Evolutionary conservation across 495 filamentous ascomycete genomes (phyloP), one percentile per base, ranked within the genome.

Genomic region (Echria macrotheca): DNA sequence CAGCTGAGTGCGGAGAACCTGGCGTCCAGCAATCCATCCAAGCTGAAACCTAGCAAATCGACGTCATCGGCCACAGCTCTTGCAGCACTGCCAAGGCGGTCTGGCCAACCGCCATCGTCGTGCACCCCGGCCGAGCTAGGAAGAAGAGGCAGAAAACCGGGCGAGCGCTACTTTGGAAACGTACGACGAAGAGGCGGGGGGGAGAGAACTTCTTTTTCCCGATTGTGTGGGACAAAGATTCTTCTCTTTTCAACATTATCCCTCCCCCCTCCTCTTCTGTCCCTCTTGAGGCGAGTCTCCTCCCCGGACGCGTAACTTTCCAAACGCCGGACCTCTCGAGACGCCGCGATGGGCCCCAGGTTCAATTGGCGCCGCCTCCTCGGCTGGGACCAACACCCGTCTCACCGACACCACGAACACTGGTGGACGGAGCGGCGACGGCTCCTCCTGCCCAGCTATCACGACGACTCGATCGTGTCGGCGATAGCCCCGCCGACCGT

Each of bases 401-500:
- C 51, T 22, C 58, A 52, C 5, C 50, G 52, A 22, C 62, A 70
- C 47, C 61, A 59, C 53, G 62, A 71, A 5, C 52, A 58, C 52
- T 68, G 68, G 44, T 56, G 65, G 50, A 52, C 64, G 21, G 71
- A 71, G 33, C 64, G 63, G 21, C 56, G 65, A 17, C 60, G 66
- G 11, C 49, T 63, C 72, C 81, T 87, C 15, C 77, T 87, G n/a
- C 85, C 87, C 2, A 72, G 75, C 41, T 73, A 78, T 52, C 69
- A 69, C 39, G 69, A 78, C 29, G 71, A 75, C 0, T 51, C 62
- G 7, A 55, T 81, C 42, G 65, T 76, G 33, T 83, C 83, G 12
- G 78, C 85, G 47, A 82, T 88, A 39, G 74, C 82, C 8, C 63
- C 83, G 12, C 69, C 74, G 33, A 79, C 86, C 57, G 90, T 96